Evolutionary conservation across 306 rosid species (phyloP), one percentile per base, ranked within the genome.

Genomic region (Casuarina equisetifolia): DNA sequence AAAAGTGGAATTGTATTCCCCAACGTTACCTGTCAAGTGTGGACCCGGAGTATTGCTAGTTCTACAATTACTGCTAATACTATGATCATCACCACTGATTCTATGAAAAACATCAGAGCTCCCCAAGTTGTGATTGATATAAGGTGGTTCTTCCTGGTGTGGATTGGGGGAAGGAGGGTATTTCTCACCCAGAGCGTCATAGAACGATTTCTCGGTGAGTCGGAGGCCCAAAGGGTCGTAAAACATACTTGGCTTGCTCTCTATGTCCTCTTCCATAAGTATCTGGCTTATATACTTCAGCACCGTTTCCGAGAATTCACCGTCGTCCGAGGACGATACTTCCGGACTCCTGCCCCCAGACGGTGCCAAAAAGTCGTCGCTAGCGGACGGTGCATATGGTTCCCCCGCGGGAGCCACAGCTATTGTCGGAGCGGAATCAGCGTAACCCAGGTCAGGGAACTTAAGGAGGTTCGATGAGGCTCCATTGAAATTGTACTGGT

Each of bases 401-500:
- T 68, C 73, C 0, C 19, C 66, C 40, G 17, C 76, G 15, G 76
- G 17, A 36, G 20, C 17, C 19, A 44, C 9, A 36, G 48, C 25
- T 2, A 40, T 4, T 10, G 73, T 46, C 35, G 81, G 70, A 36
- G 12, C 59, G 53, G 70, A 66, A 74, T 20, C 48, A 61, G 72
- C 19, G 9, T 52, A 68, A 7, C 74, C 77, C 2, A 51, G 72
- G 64, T 76, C 67, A 44, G 79, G 59, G 67, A 85, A 43, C 62
- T 58, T 59, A 32, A 77, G 53, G 72, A 77, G 53, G 72, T 84
- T 81, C 3, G 80, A 67, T 25, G 84, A 84, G 52, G 17, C 50
- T 58, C 54, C 75, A 40, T 75, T 8, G 36, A 72, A 80, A 20
- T 55, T 63, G 72, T 53, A 72, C 0, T 67, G 79, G 48, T 57